Base-by-base conservation (phyloP, 2,329 filamentous ascomycete species). In the Scopulariopsis brevicaulis region DNA sequence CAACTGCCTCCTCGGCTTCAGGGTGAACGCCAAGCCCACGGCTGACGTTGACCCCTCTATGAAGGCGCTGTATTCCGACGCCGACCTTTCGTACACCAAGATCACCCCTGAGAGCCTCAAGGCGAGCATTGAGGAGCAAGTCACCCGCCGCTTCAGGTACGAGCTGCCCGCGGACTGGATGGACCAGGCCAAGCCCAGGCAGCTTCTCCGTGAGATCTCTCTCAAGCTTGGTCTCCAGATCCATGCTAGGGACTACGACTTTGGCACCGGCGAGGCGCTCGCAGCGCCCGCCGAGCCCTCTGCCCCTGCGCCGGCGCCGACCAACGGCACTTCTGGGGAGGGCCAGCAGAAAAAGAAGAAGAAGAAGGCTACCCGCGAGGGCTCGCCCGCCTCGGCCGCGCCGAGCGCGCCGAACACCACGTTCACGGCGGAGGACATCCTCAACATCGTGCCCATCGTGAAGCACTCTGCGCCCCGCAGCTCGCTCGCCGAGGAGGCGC, bases 381-480 rank as follows among this genome's bases (percentile, higher is more conserved):
- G 70, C 43, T 84, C 82, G 20, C 75, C 77, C 1, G 70, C 77
- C 20, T 74, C 74, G 62, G 60, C 71, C 68, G 64, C 75, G 64
- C 63, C 78, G 70, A 60, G 71, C 65, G 64, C 70, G 71, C 66
- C 70, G 2, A 68, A 73, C 60, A 91, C 89, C 0, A 73, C 71
- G 14, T 97, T 99, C 73, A 79, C 77, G 56, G 78, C 90, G 0
- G 91, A 96, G 60, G 91, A 99, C 65, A 81, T 99, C 62, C 74
- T 96, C 63, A 96, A 96, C 72, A 80, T 96, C 60, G 89, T 96
- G n/a, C 94, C 94, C 8, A 76, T 97, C 53, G 83, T 97, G 67
- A 97, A 97, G 78, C 92, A 99, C 69, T 94, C 94, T 4, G 86
- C 89, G 60, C 94, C 93, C 46, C 87, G 90, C 72, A 96, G 92